A percentile compares a stretch with the other conserved stretches of the same genome.
These are phyloP conservation scores for Stentor roeselii DNA, from an alignment of 73 alveolate genomes.

Conservation along the genomic window DNA sequence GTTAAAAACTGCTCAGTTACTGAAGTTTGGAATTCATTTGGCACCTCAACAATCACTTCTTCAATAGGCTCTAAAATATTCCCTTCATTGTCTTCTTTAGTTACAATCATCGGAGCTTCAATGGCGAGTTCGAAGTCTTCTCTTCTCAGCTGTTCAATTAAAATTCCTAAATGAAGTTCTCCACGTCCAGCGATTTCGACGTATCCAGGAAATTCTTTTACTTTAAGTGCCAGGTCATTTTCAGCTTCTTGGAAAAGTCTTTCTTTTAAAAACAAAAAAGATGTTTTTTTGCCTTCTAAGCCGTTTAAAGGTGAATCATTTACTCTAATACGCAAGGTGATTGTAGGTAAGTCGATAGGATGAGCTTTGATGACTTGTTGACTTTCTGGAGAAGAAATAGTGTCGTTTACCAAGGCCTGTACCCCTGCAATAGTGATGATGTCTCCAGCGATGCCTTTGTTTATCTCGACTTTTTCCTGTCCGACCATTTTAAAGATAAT, in stretches of 20 bases:
- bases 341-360: slow-evolving; percentile 84
- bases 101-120: slow-evolving; percentile 74
- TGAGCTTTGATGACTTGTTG: slow-evolving; percentile 58
- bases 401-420: slow-evolving; percentile 61
- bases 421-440: slow-evolving; percentile 79
- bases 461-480: slow-evolving; percentile 63
- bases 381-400: slow-evolving; percentile 60
- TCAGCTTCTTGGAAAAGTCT: slow-evolving; percentile 72
- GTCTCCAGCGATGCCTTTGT: slow-evolving; percentile 83
- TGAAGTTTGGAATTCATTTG: slow-evolving; percentile 39
- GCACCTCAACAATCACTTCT: slow-evolving; percentile 65
- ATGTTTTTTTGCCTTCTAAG: slow-evolving; percentile 66
- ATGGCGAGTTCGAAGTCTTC: slow-evolving; percentile 87
- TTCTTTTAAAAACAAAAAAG: slow-evolving; percentile 54
- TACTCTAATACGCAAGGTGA: slow-evolving; percentile 48
- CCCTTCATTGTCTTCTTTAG: slow-evolving; percentile 48
- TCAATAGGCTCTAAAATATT: slow-evolving; percentile 75
- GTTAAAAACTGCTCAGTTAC: slow-evolving; percentile 63
- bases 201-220: slow-evolving; percentile 43
- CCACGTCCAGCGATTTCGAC: slow-evolving; percentile 81
- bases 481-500: slow-evolving; percentile 76
- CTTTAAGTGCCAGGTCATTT: slow-evolving; percentile 73
- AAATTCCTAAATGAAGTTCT: slow-evolving; percentile 76
- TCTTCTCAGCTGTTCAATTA: slow-evolving; percentile 85
- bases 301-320: slow-evolving; percentile 83